Evolutionary conservation across 106 monocot genomes (phyloP), one percentile per base, ranked within the genome.

Genomic region (Allium cepa): DNA sequence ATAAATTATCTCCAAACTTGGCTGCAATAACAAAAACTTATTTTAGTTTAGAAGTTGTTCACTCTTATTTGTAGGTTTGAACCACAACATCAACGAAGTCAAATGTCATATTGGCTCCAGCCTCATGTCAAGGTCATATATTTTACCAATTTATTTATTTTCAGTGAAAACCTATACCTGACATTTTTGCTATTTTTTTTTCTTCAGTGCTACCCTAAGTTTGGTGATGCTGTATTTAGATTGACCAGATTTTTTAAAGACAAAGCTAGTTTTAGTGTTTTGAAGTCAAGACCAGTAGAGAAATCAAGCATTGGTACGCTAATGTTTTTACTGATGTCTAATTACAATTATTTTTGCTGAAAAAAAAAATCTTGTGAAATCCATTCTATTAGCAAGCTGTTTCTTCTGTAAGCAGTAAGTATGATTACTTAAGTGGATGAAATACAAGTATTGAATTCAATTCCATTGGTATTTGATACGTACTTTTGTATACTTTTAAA

Each of bases 41-140:
- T 59, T 59, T 26, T 59, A 56, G 15, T 61, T 9, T 71, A 3
- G 15, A 70, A 55, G 18, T 27, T 10, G 2, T 57, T 7, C 48
- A 60, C 64, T 59, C 10, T 67, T 11, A 46, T 73, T 27, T 71
- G 45, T 71, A 97, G 92, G 80, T 97, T 97, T 79, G 76, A 74
- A 36, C 86, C 80, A 62, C 86, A 78, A 79, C 86, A 63, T 69
- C 69, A 60, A 68, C 92, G 89, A 74, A 77, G 62, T 47, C 88
- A 97, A 73, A 89, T 97, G 84, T 97, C 97, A 69, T 83, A 75
- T 55, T 97, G 97, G 97, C 77, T 97, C 45, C 83, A 79, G 62
- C 89, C 97, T 60, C 56, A 92, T 77, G 67, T 89, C 53, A 84
- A 97, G 87, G 97, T 97, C 22, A 28, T 46, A 50, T 72, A 7